phyloP scores from a whole-genome alignment of 192 early-diverging fungal species.

The Coemansia sp. region DNA sequence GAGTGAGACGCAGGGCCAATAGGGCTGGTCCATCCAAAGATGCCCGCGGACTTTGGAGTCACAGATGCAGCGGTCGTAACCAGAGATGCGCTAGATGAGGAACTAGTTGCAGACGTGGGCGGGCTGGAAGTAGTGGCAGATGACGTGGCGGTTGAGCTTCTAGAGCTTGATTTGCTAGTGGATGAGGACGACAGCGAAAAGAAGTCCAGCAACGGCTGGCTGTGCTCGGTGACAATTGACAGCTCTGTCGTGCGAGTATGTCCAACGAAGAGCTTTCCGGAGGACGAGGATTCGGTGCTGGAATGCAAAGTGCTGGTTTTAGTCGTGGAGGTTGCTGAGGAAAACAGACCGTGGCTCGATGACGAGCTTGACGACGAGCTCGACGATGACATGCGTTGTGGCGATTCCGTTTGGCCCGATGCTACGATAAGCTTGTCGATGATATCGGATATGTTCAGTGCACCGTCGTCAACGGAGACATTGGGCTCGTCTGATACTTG shows the following conservation, averaged over 20 bases:
- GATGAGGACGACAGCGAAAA: neutral
- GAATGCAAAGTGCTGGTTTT: neutral
- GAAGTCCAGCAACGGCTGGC: neutral
- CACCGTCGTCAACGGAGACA: neutral
- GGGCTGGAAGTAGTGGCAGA: slow-evolving; percentile 1
- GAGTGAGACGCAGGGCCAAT: neutral
- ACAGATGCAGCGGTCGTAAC: neutral
- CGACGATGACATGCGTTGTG: neutral
- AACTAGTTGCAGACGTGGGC: neutral
- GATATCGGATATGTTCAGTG: neutral
- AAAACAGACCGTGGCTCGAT: no score
- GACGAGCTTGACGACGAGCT: neutral
- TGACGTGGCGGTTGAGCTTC: neutral
- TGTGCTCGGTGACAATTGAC: slow-evolving; percentile 23
- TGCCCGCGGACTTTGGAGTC: neutral
- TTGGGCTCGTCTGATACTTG: neutral
- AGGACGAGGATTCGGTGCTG: neutral
- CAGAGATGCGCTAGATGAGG: neutral
- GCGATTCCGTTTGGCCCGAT: neutral
- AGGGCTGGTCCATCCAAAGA: neutral
- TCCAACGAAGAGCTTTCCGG: slow-evolving; percentile 3
- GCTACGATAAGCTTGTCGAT: neutral
- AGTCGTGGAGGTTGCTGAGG: no score
- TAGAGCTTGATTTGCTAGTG: neutral
- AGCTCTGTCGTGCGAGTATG: slow-evolving; percentile 29